Conservation (phyloP, 1,139 yeast species). For the Entelexis sorbosivorans region DNA sequence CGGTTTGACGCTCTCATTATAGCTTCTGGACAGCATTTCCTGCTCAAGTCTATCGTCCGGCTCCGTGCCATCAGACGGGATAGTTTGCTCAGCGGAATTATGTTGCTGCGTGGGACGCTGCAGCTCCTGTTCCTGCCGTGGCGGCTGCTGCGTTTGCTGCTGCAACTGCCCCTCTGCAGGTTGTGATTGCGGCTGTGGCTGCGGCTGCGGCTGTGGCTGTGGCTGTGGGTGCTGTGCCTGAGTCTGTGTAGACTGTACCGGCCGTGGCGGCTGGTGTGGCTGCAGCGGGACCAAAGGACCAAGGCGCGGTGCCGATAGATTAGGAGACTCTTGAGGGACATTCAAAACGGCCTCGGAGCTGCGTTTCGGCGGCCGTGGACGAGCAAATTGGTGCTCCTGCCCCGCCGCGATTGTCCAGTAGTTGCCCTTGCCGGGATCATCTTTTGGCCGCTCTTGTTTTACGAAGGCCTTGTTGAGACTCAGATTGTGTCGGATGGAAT, state of each 20-base stretch:
- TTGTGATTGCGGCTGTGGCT: too few relatives aligned
- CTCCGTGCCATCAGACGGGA: conserved; percentile 15
- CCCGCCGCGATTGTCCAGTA: conserved; percentile 89
- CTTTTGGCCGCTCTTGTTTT: conserved; percentile 84
- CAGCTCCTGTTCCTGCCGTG: background rate
- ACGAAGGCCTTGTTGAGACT: conserved; percentile 78
- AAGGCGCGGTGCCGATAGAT: background rate
- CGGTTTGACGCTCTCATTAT: background rate
- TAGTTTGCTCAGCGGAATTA: background rate
- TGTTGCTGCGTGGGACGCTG: background rate
- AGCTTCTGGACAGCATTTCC: background rate
- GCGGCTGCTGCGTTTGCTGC: background rate
- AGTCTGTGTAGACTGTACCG: too few relatives aligned
- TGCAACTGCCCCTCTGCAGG: background rate
- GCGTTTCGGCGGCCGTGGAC: conserved; percentile 19
- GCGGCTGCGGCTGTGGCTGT: background rate
- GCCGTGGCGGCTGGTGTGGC: background rate
- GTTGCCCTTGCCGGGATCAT: conserved; percentile 81
- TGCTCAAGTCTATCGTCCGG: conserved; percentile 11
- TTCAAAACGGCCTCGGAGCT: background rate
- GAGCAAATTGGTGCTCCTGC: conserved; percentile 57
- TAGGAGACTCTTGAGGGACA: background rate
- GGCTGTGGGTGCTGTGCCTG: background rate
- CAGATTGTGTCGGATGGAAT: conserved; percentile 75
- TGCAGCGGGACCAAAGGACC: background rate